Evolutionary conservation across 495 filamentous ascomycete species (phyloP).

Genomic region (Penicillium ucsense): DNA sequence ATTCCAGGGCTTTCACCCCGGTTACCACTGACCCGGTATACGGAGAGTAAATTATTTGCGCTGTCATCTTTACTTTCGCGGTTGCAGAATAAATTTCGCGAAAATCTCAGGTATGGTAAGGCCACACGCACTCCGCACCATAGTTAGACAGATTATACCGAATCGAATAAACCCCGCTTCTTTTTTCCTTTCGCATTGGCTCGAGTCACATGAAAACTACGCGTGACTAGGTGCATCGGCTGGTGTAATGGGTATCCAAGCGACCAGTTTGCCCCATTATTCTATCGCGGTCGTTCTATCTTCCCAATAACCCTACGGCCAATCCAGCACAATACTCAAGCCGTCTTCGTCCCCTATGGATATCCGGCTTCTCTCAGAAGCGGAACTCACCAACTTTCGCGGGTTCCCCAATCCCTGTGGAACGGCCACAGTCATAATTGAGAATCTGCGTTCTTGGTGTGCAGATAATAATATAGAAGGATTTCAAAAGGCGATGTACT

Average conservation of each 20-base stretch:
- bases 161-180: background rate
- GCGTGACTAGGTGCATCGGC: background rate
- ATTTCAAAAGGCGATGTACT: constrained; percentile 2
- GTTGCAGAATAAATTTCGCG: background rate
- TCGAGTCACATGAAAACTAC: background rate
- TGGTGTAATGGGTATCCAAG: background rate
- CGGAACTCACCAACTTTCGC: constrained; percentile 1
- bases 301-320: background rate
- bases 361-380: constrained; percentile 3
- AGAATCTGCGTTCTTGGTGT: constrained; percentile 2
- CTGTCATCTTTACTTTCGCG: background rate
- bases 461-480: background rate
- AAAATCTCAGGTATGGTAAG: background rate
- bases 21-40: background rate
- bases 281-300: too few relatives aligned
- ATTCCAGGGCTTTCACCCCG: background rate
- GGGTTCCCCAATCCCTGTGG: background rate
- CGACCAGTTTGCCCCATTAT: background rate
- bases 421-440: background rate
- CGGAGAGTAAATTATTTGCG: background rate
- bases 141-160: background rate
- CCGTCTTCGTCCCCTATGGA: constrained; percentile 4
- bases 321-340: background rate
- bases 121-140: background rate
- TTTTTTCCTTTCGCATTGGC: background rate